Conservation (phyloP, 495 filamentous ascomycete species). For the Aspergillus indologenus region DNA sequence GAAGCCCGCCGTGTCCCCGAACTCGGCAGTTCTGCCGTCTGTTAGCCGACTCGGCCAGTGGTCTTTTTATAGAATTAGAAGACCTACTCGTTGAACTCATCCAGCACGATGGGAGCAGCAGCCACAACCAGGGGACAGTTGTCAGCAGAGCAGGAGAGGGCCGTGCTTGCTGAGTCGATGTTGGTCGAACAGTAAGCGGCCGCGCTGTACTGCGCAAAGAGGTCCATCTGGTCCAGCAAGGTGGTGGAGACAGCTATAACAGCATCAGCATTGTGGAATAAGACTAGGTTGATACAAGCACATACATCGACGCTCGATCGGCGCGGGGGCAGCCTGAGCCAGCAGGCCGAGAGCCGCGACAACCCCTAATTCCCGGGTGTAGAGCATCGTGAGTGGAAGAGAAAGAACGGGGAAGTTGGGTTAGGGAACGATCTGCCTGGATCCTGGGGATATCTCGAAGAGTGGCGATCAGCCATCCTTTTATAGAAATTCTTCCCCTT, state of each 20-base stretch:
- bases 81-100: slow-evolving; percentile 55
- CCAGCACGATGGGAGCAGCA: slow-evolving; percentile 46
- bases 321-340: slow-evolving; percentile 7
- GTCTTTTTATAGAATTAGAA: not conserved
- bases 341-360: not conserved
- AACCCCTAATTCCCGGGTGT: not conserved
- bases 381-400: not conserved
- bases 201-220: slow-evolving; percentile 63
- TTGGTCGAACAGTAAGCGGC: slow-evolving; percentile 60
- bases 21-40: slow-evolving; percentile 40
- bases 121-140: slow-evolving; percentile 57
- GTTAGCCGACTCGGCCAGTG: no score
- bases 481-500: not conserved
- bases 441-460: not conserved
- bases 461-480: not conserved
- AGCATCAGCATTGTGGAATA: not conserved
- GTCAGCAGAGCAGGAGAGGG: slow-evolving; percentile 50
- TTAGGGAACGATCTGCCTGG: not conserved
- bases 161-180: slow-evolving; percentile 32
- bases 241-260: slow-evolving; percentile 11
- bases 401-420: not conserved
- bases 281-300: not conserved
- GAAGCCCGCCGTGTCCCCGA: slow-evolving; percentile 62
- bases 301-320: slow-evolving; percentile 5
- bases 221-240: slow-evolving; percentile 39